phyloP scores from a whole-genome alignment of 2,329 filamentous ascomycete species.

The Aspergillus sp. region DNA sequence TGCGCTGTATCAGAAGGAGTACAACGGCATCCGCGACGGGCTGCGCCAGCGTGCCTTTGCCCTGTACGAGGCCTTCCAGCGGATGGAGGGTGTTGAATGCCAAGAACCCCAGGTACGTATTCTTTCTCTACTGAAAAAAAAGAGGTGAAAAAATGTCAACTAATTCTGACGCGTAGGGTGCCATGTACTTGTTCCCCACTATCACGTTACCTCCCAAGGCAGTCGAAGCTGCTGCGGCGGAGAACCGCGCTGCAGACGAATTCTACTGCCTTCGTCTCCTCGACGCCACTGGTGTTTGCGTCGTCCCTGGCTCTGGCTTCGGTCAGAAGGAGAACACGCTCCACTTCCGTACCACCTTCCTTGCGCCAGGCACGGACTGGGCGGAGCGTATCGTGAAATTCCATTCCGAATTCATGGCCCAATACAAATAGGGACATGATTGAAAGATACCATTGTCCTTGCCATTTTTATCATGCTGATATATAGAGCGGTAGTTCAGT shows the following conservation, averaged over 20 bases:
- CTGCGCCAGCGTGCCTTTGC: conserved; percentile 78
- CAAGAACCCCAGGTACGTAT: conserved; percentile 67
- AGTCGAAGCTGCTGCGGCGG: conserved; percentile 69
- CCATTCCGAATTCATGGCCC: conserved; percentile 84
- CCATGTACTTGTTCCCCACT: conserved; percentile 98
- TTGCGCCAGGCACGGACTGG: conserved; percentile 96
- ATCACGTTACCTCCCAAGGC: conserved; percentile 79
- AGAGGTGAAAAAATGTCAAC: neutral
- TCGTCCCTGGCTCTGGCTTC: conserved; percentile 89
- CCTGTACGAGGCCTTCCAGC: conserved; percentile 82
- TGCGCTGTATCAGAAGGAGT: conserved; percentile 81
- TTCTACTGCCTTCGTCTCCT: conserved; percentile 92
- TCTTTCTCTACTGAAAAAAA: neutral
- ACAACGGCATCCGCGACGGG: conserved; percentile 75
- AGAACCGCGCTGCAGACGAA: conserved; percentile 78
- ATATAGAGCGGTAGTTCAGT: conserved; percentile 2
- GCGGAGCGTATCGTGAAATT: conserved; percentile 83
- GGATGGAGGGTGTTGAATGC: conserved; percentile 96
- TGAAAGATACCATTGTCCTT: neutral
- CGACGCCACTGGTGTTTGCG: conserved; percentile 90
- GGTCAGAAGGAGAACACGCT: conserved; percentile 88
- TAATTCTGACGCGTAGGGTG: conserved; percentile 57
- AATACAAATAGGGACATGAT: conserved; percentile 54
- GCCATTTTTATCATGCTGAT: neutral
- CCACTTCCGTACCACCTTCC: conserved; percentile 95